Evolutionary conservation across 192 early-diverging fungal genomes (phyloP).

Genomic region (Linnemannia hyalina): DNA sequence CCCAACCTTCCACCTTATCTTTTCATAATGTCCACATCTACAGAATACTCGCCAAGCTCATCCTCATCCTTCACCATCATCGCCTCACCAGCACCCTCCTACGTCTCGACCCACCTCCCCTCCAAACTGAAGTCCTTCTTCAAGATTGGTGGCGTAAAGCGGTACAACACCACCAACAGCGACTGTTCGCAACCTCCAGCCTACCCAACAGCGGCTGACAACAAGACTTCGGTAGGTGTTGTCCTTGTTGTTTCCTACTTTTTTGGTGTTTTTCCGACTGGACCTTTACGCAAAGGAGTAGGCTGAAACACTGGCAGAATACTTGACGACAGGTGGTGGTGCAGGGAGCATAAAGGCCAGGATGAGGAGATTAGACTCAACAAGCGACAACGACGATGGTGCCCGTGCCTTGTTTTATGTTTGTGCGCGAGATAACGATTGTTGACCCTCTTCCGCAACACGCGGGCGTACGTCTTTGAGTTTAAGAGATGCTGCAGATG

Average conservation of each 20-base stretch:
- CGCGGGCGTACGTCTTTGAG: background rate
- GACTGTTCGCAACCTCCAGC: conserved; percentile 1
- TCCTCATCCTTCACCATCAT: conserved; percentile 53
- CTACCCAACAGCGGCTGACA: conserved; percentile 16
- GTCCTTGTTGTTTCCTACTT: background rate
- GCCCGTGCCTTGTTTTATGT: background rate
- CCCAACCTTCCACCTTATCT: background rate
- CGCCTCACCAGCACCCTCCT: conserved; percentile 57
- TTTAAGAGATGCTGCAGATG: background rate
- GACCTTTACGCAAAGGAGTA: background rate
- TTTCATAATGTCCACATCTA: background rate
- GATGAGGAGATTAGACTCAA: too few relatives aligned
- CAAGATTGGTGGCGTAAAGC: conserved; percentile 39
- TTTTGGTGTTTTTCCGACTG: background rate
- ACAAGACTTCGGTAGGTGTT: conserved; percentile 27
- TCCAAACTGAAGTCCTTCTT: conserved; percentile 62
- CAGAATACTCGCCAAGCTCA: conserved; percentile 30
- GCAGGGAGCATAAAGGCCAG: too few relatives aligned
- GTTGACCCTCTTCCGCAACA: background rate
- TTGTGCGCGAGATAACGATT: background rate
- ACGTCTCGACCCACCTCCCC: conserved; percentile 49
- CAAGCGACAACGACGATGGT: too few relatives aligned
- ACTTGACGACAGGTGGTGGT: too few relatives aligned
- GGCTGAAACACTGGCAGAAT: background rate
- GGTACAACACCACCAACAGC: conserved; percentile 5